Percentiles rank a stretch among this genome's conserved stretches.
These are phyloP conservation scores for Lycium barbarum DNA, from an alignment of 257 asterid genomes.

Conservation along the genomic window DNA sequence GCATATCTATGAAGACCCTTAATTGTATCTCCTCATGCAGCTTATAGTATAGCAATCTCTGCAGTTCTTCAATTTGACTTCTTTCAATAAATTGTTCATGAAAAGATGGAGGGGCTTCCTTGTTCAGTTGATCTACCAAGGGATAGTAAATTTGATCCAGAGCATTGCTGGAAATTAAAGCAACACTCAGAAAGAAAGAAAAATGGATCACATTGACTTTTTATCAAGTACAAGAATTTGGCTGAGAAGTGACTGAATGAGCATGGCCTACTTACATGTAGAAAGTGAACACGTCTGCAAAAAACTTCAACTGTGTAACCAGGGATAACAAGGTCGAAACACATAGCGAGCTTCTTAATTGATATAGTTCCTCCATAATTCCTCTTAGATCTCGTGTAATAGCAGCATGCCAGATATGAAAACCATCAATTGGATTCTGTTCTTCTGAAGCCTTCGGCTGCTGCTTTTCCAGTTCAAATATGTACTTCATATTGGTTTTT, in stretches of 20 bases:
- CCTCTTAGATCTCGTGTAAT: slow-evolving; percentile 28
- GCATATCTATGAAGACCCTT: slow-evolving; percentile 54
- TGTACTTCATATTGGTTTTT: slow-evolving; percentile 26
- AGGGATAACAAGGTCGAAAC: slow-evolving; percentile 55
- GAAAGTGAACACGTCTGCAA: slow-evolving; percentile 70
- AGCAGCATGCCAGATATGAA: slow-evolving; percentile 27
- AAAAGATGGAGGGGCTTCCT: slow-evolving; percentile 40
- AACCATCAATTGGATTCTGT: slow-evolving; percentile 19
- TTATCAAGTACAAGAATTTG: slow-evolving; percentile 4
- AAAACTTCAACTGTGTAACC: slow-evolving; percentile 67
- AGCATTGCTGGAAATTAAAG: slow-evolving; percentile 61
- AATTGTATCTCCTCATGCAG: slow-evolving; percentile 48
- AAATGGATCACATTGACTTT: neutral
- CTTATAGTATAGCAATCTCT: slow-evolving; percentile 55
- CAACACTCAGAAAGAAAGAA: slow-evolving; percentile 27
- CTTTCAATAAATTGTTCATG: slow-evolving; percentile 54
- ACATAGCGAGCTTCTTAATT: slow-evolving; percentile 56
- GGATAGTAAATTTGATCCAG: slow-evolving; percentile 68
- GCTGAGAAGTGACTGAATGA: neutral
- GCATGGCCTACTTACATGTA: slow-evolving; percentile 54
- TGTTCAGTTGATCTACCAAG: slow-evolving; percentile 51
- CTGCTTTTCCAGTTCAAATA: slow-evolving; percentile 21
- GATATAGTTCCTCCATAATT: slow-evolving; percentile 59
- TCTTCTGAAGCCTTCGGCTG: slow-evolving; percentile 1
- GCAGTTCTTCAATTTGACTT: slow-evolving; percentile 64